Percentiles rank a stretch among this genome's conserved stretches.
Evolutionary conservation across 2,329 filamentous ascomycete species (phyloP).

Genomic region (Apiospora rasikravindrae): DNA sequence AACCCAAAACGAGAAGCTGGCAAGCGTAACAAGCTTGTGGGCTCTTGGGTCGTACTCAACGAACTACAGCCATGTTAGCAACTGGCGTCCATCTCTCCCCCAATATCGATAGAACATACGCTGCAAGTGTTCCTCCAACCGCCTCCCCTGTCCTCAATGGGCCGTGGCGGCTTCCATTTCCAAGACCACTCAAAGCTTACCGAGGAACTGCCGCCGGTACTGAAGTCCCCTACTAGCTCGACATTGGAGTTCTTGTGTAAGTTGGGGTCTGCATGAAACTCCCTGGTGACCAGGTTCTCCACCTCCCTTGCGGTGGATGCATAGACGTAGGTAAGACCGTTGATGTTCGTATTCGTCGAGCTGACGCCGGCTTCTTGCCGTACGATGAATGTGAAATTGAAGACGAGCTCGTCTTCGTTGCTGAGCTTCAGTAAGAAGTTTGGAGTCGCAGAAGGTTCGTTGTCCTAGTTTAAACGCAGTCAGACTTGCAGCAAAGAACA

Average conservation of each 20-base stretch:
- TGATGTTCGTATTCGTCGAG: conserved; percentile 74
- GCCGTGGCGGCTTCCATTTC: conserved; percentile 94
- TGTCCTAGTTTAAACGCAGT: conserved; percentile 64
- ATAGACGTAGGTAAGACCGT: conserved; percentile 90
- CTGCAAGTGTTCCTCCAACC: conserved; percentile 97
- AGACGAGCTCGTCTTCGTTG: conserved; percentile 90
- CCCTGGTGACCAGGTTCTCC: conserved; percentile 90
- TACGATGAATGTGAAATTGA: conserved; percentile 90
- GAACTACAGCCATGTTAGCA: conserved; percentile 63
- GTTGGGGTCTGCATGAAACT: conserved; percentile 97
- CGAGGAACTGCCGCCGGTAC: conserved; percentile 80
- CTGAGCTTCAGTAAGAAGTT: conserved; percentile 84
- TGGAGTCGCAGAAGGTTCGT: conserved; percentile 67
- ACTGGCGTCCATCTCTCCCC: conserved; percentile 17
- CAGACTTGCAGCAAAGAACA: conserved; percentile 23
- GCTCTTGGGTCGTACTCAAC: conserved; percentile 96
- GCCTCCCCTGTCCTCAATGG: conserved; percentile 78
- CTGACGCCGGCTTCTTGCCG: conserved; percentile 59
- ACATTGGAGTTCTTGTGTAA: conserved; percentile 97
- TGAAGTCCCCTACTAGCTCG: conserved; percentile 89
- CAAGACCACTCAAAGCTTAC: conserved; percentile 94
- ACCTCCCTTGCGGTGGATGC: conserved; percentile 85
- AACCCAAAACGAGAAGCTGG: conserved; percentile 95
- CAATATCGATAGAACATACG: conserved; percentile 48
- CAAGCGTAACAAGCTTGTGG: conserved; percentile 85